Percentiles rank a stretch among this genome's conserved stretches.
These are phyloP conservation scores for Pseudogymnoascus sp. DNA, from an alignment of 2,329 filamentous ascomycete genomes.

Conservation along the genomic window DNA sequence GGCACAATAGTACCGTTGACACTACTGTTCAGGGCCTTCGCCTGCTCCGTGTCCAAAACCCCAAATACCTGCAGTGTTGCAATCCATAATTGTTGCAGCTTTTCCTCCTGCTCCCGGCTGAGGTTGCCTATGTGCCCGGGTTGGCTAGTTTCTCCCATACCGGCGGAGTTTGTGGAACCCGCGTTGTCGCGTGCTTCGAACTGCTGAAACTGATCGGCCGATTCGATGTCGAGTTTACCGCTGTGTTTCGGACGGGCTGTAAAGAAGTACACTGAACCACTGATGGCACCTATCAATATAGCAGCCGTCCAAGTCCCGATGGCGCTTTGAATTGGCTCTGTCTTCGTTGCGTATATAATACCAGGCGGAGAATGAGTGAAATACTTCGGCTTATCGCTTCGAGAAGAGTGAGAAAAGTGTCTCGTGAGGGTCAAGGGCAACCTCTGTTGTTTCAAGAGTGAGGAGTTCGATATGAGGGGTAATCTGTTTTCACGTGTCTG, in stretches of 20 bases:
- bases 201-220: neutral
- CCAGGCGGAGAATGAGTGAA: neutral
- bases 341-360: neutral
- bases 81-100: conserved; percentile 80
- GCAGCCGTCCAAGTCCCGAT: neutral
- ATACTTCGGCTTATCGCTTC: neutral
- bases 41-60: conserved; percentile 37
- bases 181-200: neutral
- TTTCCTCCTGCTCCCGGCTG: conserved; percentile 81
- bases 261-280: conserved; percentile 4
- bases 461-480: neutral
- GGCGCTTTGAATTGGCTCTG: neutral
- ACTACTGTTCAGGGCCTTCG: conserved; percentile 22
- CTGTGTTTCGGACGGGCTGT: neutral
- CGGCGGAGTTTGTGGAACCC: conserved; percentile 11
- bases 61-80: conserved; percentile 69
- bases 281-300: neutral
- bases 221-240: conserved; percentile 1
- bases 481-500: neutral
- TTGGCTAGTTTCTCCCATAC: conserved; percentile 38
- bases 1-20: conserved; percentile 14
- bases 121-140: conserved; percentile 78
- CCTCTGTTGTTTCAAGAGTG: neutral
- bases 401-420: neutral
- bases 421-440: neutral